phyloP scores from a whole-genome alignment of 164 flowering plant genomes.

The Malania oleifera region DNA sequence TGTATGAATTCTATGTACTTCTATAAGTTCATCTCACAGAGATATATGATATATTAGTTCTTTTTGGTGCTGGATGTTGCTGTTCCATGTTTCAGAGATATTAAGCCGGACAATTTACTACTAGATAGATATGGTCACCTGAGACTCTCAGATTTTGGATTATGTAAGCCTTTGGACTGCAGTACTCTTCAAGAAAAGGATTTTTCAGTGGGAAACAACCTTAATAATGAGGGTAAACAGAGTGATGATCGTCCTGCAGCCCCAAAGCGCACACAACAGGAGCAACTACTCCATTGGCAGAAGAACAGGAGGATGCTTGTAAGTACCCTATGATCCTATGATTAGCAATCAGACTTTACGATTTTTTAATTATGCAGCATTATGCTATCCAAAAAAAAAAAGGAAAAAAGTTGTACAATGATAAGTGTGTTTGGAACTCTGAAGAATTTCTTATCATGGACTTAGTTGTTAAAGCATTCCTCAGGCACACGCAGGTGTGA shows the following conservation, averaged over 20 bases:
- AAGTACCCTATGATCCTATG: constrained; percentile 10
- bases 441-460: neutral
- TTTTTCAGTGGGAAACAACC: constrained; percentile 29
- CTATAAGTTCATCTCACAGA: neutral
- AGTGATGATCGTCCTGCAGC: constrained; percentile 32
- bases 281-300: constrained; percentile 79
- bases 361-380: no score
- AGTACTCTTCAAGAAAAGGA: constrained; percentile 59
- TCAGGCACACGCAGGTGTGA: no score
- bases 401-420: no score
- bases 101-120: constrained; percentile 76
- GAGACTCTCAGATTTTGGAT: constrained; percentile 70
- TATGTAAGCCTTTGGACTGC: constrained; percentile 77
- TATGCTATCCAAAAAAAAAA: no score
- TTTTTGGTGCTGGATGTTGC: neutral
- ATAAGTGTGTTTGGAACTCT: neutral
- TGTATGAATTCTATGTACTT: neutral
- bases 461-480: no score
- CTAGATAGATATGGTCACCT: constrained; percentile 74
- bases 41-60: constrained; percentile 2
- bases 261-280: constrained; percentile 73
- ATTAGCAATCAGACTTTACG: no score
- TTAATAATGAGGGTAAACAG: constrained; percentile 29
- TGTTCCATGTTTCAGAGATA: constrained; percentile 42
- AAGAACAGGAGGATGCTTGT: constrained; percentile 75